These are phyloP conservation scores for Trichomonas gallinae DNA, from an alignment of 208 protist species.

Conservation along the genomic window DNA sequence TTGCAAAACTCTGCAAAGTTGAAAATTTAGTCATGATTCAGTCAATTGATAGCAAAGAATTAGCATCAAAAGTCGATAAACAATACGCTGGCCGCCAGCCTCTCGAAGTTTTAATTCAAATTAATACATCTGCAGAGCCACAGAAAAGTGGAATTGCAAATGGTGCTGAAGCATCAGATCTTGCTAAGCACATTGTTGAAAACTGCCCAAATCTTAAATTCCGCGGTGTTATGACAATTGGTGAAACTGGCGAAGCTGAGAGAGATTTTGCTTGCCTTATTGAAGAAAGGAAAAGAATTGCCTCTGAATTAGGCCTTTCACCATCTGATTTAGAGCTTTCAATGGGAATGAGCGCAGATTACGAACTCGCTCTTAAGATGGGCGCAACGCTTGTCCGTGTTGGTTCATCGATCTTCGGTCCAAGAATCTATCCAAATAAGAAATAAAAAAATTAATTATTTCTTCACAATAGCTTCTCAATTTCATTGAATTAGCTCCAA, in stretches of 20 bases:
- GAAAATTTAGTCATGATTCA: conserved; percentile 30
- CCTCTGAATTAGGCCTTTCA: not conserved
- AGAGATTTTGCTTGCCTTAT: conserved; percentile 3
- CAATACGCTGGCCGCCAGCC: not conserved
- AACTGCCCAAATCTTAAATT: conserved; percentile 33
- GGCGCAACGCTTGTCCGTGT: conserved; percentile 43
- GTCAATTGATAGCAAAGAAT: not conserved
- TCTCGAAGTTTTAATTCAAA: conserved; percentile 41
- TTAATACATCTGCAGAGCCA: conserved; percentile 38
- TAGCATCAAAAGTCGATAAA: conserved; percentile 7
- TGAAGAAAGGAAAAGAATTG: not conserved
- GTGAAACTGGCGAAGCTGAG: conserved; percentile 24
- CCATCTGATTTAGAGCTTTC: conserved; percentile 18
- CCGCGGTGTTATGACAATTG: conserved; percentile 51
- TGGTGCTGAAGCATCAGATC: not conserved
- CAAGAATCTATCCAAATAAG: conserved; percentile 7
- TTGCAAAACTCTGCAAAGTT: conserved; percentile 25
- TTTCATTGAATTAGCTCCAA: too few species aligned
- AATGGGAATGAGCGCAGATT: conserved; percentile 53
- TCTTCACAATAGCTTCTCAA: too few species aligned
- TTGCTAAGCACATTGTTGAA: conserved; percentile 13
- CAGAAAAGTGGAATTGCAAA: conserved; percentile 31
- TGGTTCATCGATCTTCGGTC: conserved; percentile 51
- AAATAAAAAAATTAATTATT: not conserved
- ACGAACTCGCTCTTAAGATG: conserved; percentile 30